Conservation (phyloP, 257 asterid genomes). For the Dorcoceras hygrometricum region DNA sequence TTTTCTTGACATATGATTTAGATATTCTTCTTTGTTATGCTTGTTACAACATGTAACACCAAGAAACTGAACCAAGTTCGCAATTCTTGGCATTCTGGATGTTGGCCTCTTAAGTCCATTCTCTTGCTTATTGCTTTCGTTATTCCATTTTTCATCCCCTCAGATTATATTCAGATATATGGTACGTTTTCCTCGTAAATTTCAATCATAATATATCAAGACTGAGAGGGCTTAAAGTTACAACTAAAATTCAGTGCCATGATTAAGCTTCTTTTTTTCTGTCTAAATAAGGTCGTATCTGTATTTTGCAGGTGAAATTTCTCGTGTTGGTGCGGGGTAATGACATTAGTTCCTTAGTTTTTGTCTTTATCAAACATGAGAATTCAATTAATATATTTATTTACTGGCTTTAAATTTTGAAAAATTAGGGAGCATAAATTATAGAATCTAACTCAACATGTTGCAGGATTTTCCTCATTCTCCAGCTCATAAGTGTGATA, state of each 20-base stretch:
- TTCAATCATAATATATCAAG: background rate
- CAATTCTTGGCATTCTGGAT: constrained; percentile 80
- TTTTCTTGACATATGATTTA: constrained; percentile 46
- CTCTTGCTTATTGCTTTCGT: constrained; percentile 46
- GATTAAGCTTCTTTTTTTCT: background rate
- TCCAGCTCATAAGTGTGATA: constrained; percentile 83
- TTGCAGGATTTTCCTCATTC: constrained; percentile 70
- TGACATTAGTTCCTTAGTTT: constrained; percentile 10
- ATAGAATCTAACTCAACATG: constrained; percentile 15
- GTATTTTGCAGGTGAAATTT: constrained; percentile 68
- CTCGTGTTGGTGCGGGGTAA: constrained; percentile 99
- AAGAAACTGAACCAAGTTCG: constrained; percentile 49
- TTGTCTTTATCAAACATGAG: constrained; percentile 3
- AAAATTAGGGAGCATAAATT: background rate
- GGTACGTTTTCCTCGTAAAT: constrained; percentile 39
- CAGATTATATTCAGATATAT: constrained; percentile 63
- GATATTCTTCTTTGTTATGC: constrained; percentile 81
- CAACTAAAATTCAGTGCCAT: too few species aligned
- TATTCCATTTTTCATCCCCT: constrained; percentile 76
- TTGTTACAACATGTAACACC: constrained; percentile 57
- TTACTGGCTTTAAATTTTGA: background rate
- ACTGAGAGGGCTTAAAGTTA: background rate
- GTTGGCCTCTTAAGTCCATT: constrained; percentile 64
- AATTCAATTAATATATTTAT: background rate
- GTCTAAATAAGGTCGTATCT: background rate